Percentiles rank a stretch among this genome's conserved stretches.
Evolutionary conservation across 495 filamentous ascomycete species (phyloP).

Genomic region (Penicillium argentinense): DNA sequence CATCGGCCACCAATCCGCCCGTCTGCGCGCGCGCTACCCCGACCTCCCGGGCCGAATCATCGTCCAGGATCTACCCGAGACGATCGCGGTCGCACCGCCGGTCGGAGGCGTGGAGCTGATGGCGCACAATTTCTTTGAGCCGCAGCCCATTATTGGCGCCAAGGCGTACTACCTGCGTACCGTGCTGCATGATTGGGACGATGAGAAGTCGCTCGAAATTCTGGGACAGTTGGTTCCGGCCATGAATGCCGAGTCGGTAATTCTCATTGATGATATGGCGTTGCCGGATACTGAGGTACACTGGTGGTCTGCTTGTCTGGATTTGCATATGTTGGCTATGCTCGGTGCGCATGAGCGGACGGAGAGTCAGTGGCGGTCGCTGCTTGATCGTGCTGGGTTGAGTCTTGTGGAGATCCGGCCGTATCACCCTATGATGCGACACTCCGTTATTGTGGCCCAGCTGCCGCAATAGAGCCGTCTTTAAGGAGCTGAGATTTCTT

Average conservation of each 20-base stretch:
- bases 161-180: conserved; percentile 47
- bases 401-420: conserved; percentile 3
- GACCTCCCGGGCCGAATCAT: conserved; percentile 37
- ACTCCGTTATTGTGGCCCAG: too few relatives aligned
- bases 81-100: conserved; percentile 28
- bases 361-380: conserved; percentile 34
- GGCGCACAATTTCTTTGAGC: conserved; percentile 45
- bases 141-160: conserved; percentile 41
- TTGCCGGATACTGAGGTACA: conserved; percentile 20
- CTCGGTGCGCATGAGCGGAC: conserved; percentile 30
- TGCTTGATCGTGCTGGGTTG: conserved; percentile 40
- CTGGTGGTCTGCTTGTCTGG: conserved; percentile 16
- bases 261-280: conserved; percentile 45
- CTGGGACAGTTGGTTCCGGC: conserved; percentile 33
- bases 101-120: conserved; percentile 39
- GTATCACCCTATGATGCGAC: too few relatives aligned
- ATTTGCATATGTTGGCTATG: conserved; percentile 31
- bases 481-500: too few relatives aligned
- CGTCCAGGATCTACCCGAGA: conserved; percentile 46
- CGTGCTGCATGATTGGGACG: conserved; percentile 46
- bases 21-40: conserved; percentile 35
- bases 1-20: conserved; percentile 45
- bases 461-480: too few relatives aligned
- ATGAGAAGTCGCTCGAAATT: conserved; percentile 38
- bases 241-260: conserved; percentile 33